Base-by-base conservation (phyloP, 2,329 filamentous ascomycete genomes). In the Claviceps sp. region DNA sequence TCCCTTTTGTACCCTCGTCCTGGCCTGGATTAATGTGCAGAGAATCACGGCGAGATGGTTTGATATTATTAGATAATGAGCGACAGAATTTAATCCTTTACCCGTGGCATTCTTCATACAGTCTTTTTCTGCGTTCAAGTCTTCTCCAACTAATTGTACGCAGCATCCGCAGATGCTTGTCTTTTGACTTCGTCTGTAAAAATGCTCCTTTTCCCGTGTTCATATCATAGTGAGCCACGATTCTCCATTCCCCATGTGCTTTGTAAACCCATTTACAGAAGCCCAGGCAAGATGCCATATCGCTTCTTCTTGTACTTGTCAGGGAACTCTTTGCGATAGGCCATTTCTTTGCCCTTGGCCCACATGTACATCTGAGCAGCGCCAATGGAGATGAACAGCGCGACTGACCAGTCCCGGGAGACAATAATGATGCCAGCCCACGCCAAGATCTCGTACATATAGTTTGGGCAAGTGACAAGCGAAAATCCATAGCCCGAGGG, bases 261-360 rank as follows among this genome's bases (percentile, higher is more conserved):
- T 13, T 20, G 17, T 16, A 3, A 20, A 20, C 9, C 20, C 23
- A n/a, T 49, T 70, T 71, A 93, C 64, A 84, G 77, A 49, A 95
- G 71, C 3, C 86, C 86, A 3, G 93, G 88, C 53, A 96, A 68
- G 70, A 95, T 85, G 54, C 80, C 82, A 64, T 77, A 91, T 62
- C 80, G 80, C 87, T 98, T 97, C 75, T 85, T 90, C 83, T 91
- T 90, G 73, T 98, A 98, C 70, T 84, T 86, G 66, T 90, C 86
- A 42, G 86, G 86, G 68, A 97, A 95, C 67, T 95, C 87, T 68
- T 85, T 85, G 61, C 93, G 82, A 67, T 96, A 93, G 52, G 87
- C 82, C 64, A 75, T 80, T 77, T 98, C 93, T 78, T 96, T 97
- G 75, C 88, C 91, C 69, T 79, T 79, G 40, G 85, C 91, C 93